phyloP scores from a whole-genome alignment of 768 basidiomycete species.

The Sporobolomyces pararoseus region DNA sequence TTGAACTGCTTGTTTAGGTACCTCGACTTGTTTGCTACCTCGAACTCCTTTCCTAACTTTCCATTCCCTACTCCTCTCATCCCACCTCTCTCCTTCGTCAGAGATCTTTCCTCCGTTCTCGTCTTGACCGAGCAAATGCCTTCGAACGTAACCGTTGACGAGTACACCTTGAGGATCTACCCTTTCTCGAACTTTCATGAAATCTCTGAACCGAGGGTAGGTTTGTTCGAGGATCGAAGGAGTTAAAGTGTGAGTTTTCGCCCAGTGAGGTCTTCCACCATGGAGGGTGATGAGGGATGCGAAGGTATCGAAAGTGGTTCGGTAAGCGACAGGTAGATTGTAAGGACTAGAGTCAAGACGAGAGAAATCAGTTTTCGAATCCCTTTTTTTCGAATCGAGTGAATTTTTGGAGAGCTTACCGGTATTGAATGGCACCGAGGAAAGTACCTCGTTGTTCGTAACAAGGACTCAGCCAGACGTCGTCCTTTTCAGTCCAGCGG shows the following conservation, averaged over 20 bases:
- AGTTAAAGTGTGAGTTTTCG: slow-evolving; percentile 74
- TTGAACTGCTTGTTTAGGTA: slow-evolving; percentile 2
- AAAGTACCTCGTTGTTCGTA: slow-evolving; percentile 74
- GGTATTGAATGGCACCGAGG: slow-evolving; percentile 97
- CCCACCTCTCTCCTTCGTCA: slow-evolving; percentile 5
- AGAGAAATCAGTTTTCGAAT: too few relatives aligned
- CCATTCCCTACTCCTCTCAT: slow-evolving; percentile 10
- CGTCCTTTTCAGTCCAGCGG: slow-evolving; percentile 78
- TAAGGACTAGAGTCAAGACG: slow-evolving; percentile 54
- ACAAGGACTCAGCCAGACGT: slow-evolving; percentile 91
- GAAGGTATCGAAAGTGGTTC: slow-evolving; percentile 68
- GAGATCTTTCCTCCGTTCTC: slow-evolving; percentile 1
- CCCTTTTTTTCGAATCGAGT: too few relatives aligned
- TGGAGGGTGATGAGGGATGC: slow-evolving; percentile 66
- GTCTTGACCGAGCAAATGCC: slow-evolving; percentile 61
- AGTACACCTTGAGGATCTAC: slow-evolving; percentile 65
- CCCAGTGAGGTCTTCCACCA: slow-evolving; percentile 91
- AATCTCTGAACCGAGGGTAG: slow-evolving; percentile 80
- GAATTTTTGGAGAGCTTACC: slow-evolving; percentile 62
- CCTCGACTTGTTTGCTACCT: not conserved
- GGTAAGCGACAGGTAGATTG: slow-evolving; percentile 73
- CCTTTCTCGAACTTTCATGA: slow-evolving; percentile 61
- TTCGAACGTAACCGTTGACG: slow-evolving; percentile 80
- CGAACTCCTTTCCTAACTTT: not conserved
- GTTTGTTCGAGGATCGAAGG: slow-evolving; percentile 62